Evolutionary conservation across 257 asterid species (phyloP).

Genomic region (Solanum ossicruentum): DNA sequence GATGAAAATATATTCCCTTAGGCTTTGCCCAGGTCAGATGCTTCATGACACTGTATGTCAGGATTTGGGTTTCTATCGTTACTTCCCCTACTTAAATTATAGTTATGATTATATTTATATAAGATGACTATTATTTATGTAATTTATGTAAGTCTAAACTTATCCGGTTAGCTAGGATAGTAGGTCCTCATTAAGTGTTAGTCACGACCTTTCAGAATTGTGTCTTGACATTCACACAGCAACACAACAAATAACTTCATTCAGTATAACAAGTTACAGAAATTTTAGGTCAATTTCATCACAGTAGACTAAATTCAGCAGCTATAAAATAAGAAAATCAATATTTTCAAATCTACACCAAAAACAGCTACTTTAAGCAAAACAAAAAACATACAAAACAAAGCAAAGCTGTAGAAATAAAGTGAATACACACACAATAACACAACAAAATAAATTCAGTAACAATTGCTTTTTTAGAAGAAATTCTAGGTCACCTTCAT

Average conservation of each 20-base stretch:
- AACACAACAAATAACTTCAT: not conserved
- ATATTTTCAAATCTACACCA: not conserved
- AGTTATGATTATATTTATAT: not conserved
- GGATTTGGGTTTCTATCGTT: not conserved
- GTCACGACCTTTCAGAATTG: not conserved
- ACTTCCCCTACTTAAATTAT: not conserved
- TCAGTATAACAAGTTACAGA: not conserved
- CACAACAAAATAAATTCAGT: not conserved
- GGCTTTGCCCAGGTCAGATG: not conserved
- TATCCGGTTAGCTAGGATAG: not conserved
- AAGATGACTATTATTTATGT: not conserved
- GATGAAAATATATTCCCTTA: no score
- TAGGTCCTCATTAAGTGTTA: not conserved
- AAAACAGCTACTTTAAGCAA: not conserved
- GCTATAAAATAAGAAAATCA: not conserved
- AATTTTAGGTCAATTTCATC: not conserved
- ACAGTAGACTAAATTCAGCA: not conserved
- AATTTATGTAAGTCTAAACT: not conserved
- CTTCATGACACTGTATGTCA: not conserved
- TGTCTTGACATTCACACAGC: not conserved
- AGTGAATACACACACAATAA: not conserved
- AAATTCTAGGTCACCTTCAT: not conserved
- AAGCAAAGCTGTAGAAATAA: not conserved
- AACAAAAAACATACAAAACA: not conserved
- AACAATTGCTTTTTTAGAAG: not conserved